A percentile compares a stretch with the other conserved stretches of the same genome.
Conservation (phyloP, 306 rosid genomes). For the Hippophae tibetana region DNA sequence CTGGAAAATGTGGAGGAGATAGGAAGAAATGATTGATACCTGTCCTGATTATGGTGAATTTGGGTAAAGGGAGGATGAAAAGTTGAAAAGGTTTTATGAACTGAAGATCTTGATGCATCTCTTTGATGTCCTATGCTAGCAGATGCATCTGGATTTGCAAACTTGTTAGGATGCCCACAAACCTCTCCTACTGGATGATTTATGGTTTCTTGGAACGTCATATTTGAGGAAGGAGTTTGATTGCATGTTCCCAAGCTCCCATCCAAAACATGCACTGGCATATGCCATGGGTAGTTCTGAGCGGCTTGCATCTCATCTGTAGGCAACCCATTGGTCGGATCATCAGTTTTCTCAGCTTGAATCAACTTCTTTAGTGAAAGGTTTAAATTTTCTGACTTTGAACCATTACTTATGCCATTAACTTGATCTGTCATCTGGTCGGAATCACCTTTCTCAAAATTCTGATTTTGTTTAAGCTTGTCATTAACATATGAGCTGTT, state of each 20-base stretch:
- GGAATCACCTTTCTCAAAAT: conserved; percentile 37
- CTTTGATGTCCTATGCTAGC: conserved; percentile 47
- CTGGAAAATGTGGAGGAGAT: conserved; percentile 69
- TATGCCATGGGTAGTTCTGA: conserved; percentile 78
- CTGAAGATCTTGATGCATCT: conserved; percentile 42
- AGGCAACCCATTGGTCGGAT: conserved; percentile 38
- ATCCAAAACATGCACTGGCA: conserved; percentile 79
- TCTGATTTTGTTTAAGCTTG: conserved; percentile 39
- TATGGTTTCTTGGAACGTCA: conserved; percentile 38
- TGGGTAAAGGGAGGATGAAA: conserved; percentile 49
- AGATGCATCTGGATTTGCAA: conserved; percentile 44
- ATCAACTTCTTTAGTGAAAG: conserved; percentile 32
- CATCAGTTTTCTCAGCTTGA: conserved; percentile 43
- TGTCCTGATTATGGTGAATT: conserved; percentile 33
- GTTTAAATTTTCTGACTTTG: conserved; percentile 32
- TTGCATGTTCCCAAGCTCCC: conserved; percentile 50
- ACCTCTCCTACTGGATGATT: conserved; percentile 51
- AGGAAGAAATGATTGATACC: conserved; percentile 51
- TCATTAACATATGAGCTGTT: conserved; percentile 27
- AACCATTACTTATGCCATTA: conserved; percentile 29
- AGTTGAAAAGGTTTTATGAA: conserved; percentile 56
- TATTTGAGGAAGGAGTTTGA: conserved; percentile 41
- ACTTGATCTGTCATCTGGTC: conserved; percentile 27
- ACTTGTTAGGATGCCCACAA: conserved; percentile 34
- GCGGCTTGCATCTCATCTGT: conserved; percentile 56